Base-by-base conservation (phyloP, 2,329 filamentous ascomycete genomes). In the Fusarium ramigenum region DNA sequence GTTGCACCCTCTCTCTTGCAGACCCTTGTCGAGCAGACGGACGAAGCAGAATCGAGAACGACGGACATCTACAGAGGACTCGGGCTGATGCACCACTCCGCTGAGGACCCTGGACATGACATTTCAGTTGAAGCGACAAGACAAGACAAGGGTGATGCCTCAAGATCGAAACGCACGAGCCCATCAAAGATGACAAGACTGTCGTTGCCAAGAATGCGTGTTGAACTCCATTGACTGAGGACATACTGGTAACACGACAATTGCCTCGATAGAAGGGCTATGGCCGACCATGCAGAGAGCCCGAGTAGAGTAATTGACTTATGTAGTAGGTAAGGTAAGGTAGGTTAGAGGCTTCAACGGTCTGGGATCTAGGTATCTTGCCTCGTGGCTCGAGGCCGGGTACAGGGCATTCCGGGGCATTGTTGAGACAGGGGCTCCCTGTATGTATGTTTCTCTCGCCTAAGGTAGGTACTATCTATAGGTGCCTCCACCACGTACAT, bases 101-200 rank as follows among this genome's bases (percentile, higher is more conserved):
- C 44, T 49, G 46, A 63, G 46, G 50, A 65, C 63, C 72, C 65
- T 77, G 60, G 62, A 46, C 42, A 69, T 65, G 66, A 59, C 63
- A 64, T 63, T 73, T 77, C 73, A 71, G 59, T 77, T 61, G 49
- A 60, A 74, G 61, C 69, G 12, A 28, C 18, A 28, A 19, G 43
- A 44, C 50, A 60, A 21, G 46, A 52, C 66, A 69, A 49, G 75
- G 75, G 54, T 70, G 53, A 40, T 54, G 66, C 61, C 61, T 73
- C 60, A 40, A 72, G 56, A 73, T 70, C 66, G 68, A 34, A 49
- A 57, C 63, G 73, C 73, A 70, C 66, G 72, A 75, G 70, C 72
- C 71, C 72, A 40, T 59, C 36, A 32, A 46, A 46, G 46, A 49
- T 18, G 47, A 34, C 21, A 23, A 50, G 43, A 57, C 63, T 60